Base-by-base conservation (phyloP, 2,329 filamentous ascomycete species). In the Penicillium hordei region DNA sequence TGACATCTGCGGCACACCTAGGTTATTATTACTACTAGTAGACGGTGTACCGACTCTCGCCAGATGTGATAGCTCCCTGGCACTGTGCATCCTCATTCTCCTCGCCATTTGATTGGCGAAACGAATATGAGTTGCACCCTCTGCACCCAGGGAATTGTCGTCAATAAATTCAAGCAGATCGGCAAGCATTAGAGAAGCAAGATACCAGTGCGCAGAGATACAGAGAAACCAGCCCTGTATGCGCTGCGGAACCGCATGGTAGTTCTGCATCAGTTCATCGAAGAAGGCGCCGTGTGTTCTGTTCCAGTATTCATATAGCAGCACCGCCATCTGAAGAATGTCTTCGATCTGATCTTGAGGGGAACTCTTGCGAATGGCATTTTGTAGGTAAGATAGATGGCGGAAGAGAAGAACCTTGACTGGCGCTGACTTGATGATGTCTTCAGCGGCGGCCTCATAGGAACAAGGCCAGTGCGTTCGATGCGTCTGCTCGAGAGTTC, bases 161-260 rank as follows among this genome's bases (percentile, higher is more conserved):
- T 49, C 46, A 38, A 49, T 49, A 4, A 49, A 27, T 13, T 49
- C 46, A 8, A 49, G 10, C 3, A 49, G 10, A 19, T 49, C 46
- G 2, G 34, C 46, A 23, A 49, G 12, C 34, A 49, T 49, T 5
- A 49, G 5, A 6, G 9, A 23, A 9, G 46, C 46, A 13, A 49
- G 46, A n/a, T 49, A 7, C 46, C 46, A 49, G 34, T 49, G 46
- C 2, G 34, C 46, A 19, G 46, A 49, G 17, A 49, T 49, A 27
- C 46, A 49, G 2, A 49, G 46, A 15, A 49, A 49, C 46, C 46
- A 49, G 46, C 46, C 33, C 23, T 38, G 33, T 19, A 49, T 49
- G 17, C 34, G 46, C 21, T 39, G 33, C 10, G 34, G 23, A 38
- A 49, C 34, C 3, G 3, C 33, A 29, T 12, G 10, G 33, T 38